A percentile compares a stretch with the other conserved stretches of the same genome.
phyloP scores from a whole-genome alignment of 148 eudicot genomes.

The Rhododendron ferrugineum region DNA sequence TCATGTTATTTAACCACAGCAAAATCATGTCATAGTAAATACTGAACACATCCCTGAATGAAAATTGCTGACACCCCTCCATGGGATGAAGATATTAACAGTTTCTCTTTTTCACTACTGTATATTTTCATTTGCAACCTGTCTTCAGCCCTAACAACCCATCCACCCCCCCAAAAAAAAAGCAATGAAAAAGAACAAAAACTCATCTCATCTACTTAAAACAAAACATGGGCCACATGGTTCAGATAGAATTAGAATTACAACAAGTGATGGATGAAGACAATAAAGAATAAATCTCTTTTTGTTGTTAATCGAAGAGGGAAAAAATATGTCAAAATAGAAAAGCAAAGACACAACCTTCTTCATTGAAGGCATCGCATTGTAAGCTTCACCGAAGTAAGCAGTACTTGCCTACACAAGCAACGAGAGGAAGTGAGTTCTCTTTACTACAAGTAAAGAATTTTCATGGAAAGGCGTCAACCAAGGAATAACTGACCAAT shows the following conservation, averaged over 20 bases:
- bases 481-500: not conserved
- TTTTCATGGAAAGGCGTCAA: not conserved
- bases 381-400: not conserved
- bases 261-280: not conserved
- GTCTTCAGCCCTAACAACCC: not conserved
- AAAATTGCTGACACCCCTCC: not conserved
- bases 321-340: not conserved
- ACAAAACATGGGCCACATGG: not conserved
- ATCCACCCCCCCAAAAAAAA: not conserved
- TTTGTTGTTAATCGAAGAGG: not conserved
- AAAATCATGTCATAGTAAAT: not conserved
- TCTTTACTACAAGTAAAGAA: not conserved
- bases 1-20: not conserved
- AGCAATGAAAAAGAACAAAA: not conserved
- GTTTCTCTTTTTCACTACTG: not conserved
- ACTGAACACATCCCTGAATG: not conserved
- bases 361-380: constrained; percentile 33
- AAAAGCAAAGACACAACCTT: constrained; percentile 20
- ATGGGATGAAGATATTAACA: not conserved
- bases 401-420: constrained; percentile 11
- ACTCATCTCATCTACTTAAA: not conserved
- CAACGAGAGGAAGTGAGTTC: not conserved
- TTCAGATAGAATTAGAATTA: not conserved
- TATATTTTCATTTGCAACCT: not conserved
- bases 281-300: not conserved